phyloP scores from a whole-genome alignment of 306 rosid species.

The Inga laurina region DNA sequence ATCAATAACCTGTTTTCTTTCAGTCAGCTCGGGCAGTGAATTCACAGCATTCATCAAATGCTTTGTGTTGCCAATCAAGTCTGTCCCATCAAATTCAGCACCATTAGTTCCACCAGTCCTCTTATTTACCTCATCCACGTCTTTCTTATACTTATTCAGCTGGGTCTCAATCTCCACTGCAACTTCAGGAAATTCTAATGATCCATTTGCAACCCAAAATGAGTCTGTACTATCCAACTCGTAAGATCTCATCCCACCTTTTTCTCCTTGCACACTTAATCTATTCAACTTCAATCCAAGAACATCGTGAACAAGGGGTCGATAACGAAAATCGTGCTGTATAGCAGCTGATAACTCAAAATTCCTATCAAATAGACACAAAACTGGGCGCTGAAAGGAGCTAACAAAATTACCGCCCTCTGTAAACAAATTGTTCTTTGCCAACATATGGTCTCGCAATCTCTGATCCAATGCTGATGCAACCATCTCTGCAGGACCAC shows the following conservation, averaged over 20 bases:
- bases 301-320: conserved; percentile 86
- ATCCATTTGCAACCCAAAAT: conserved; percentile 89
- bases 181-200: conserved; percentile 86
- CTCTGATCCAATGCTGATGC: conserved; percentile 89
- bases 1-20: conserved; percentile 91
- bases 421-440: conserved; percentile 79
- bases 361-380: conserved; percentile 90
- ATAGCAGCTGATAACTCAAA: conserved; percentile 88
- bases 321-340: conserved; percentile 93
- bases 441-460: conserved; percentile 84
- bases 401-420: conserved; percentile 73
- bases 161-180: conserved; percentile 95
- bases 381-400: conserved; percentile 87
- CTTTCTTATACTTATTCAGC: conserved; percentile 82
- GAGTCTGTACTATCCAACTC: conserved; percentile 85
- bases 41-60: conserved; percentile 98
- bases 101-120: conserved; percentile 85
- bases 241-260: conserved; percentile 86
- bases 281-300: conserved; percentile 90
- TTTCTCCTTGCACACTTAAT: conserved; percentile 84
- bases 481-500: conserved; percentile 98
- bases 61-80: conserved; percentile 91
- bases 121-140: conserved; percentile 95
- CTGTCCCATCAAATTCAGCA: conserved; percentile 87
- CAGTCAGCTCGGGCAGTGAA: conserved; percentile 92